These are phyloP conservation scores for Neospora caninum DNA, from an alignment of 169 alveolate species.

Conservation along the genomic window DNA sequence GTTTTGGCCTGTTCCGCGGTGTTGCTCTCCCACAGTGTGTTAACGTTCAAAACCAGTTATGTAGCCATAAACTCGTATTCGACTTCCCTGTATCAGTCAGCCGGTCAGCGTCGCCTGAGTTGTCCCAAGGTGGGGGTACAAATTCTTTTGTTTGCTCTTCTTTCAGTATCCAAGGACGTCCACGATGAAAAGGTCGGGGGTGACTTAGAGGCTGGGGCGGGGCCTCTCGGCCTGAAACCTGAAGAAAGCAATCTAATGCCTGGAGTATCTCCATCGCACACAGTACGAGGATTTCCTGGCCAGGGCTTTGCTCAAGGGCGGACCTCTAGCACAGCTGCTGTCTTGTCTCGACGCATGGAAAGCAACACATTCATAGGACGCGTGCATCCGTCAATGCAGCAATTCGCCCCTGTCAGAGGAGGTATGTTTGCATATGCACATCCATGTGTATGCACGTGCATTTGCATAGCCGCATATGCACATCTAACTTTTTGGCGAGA, in stretches of 20 bases:
- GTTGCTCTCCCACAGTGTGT: too few species aligned
- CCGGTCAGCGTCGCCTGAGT: too few species aligned
- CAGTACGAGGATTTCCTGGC: background rate
- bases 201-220: background rate
- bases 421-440: background rate
- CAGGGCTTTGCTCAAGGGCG: background rate
- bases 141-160: too few species aligned
- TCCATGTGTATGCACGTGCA: too few species aligned
- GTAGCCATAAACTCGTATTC: too few species aligned
- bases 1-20: too few species aligned
- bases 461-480: background rate
- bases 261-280: background rate
- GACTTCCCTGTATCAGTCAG: too few species aligned
- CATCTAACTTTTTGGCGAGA: too few species aligned
- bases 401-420: background rate
- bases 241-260: background rate
- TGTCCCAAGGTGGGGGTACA: too few species aligned
- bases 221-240: background rate
- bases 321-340: background rate
- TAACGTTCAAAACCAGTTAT: too few species aligned
- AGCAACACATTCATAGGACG: conserved; percentile 4
- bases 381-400: background rate
- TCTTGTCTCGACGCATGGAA: conserved; percentile 7
- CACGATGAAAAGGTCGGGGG: background rate
- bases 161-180: too few species aligned